Base-by-base conservation (phyloP, 2,329 filamentous ascomycete genomes). In the Monilinia fructicola region DNA sequence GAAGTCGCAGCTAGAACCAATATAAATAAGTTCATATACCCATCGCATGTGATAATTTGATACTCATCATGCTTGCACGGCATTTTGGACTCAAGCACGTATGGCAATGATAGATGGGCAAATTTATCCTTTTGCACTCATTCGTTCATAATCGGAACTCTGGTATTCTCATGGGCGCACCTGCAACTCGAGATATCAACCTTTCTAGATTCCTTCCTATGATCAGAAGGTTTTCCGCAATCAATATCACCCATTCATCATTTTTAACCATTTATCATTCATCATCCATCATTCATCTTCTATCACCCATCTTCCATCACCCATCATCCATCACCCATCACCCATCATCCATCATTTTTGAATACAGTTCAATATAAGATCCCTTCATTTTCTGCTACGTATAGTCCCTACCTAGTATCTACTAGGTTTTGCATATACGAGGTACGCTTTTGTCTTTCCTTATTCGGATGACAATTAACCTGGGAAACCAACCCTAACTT, bases 401-500 rank as follows among this genome's bases (percentile, higher is more conserved):
- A 40, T n/a, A 21, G 18, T 46, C n/a, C 4, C 6, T 59, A 23
- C 28, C 21, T 50, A 26, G 28, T n/a, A 35, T 21, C 56, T 44
- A n/a, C 21, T 21, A 28, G 48, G 42, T 6, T 28, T 50, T 50
- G 58, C 58, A 60, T 60, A 60, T 26, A 60, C 58, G 58, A 50
- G 58, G 58, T 48, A 50, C 58, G 58, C 44, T 44, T 44, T 28
- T 21, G 44, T 38, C 58, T 60, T 60, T 60, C 44, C 44, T 50
- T 26, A 26, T 26, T 60, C n/a, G 58, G 44, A 60, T 60, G 44
- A 50, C 4, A 50, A 60, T 60, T 7, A 26, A 50, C 28, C 53
- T 50, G 44, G 14, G 14, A 28, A 50, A 44, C 48, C 14, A 54
- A 54, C 26, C 31, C 31, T 9, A 44, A 35, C 28, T 50, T 28